Evolutionary conservation across 768 basidiomycete species (phyloP).

Genomic region (Grammothele lineata): DNA sequence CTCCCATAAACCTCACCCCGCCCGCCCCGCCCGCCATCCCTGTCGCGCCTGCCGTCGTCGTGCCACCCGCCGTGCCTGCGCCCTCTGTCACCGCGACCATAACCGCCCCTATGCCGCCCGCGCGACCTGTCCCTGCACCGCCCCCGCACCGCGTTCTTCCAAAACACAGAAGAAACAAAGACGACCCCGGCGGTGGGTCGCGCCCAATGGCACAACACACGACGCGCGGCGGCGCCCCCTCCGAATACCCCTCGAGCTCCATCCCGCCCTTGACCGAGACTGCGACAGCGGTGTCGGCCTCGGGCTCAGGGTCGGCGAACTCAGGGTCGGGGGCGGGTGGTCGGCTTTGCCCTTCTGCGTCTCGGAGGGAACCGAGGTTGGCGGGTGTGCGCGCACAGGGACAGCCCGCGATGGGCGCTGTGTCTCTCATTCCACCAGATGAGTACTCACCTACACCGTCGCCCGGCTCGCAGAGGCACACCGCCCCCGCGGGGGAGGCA

Average conservation of each 20-base stretch:
- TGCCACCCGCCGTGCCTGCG: background rate
- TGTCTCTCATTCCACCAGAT: no score
- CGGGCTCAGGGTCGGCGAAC: constrained; percentile 5
- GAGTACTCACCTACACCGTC: no score
- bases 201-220: constrained; percentile 10
- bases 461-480: no score
- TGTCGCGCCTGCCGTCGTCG: background rate
- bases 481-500: background rate
- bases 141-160: constrained; percentile 10
- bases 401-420: no score
- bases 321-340: background rate
- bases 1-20: background rate
- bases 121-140: constrained; percentile 1
- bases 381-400: no score
- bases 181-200: constrained; percentile 17
- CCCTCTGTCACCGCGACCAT: background rate
- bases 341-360: background rate
- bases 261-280: no score
- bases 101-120: background rate
- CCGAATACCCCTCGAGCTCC: no score
- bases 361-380: background rate
- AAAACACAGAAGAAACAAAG: constrained; percentile 20
- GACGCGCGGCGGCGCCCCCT: constrained; percentile 12
- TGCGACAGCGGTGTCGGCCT: no score
- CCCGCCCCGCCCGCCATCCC: background rate